phyloP scores from a whole-genome alignment of 495 filamentous ascomycete species.

The Penicillium turbatum region DNA sequence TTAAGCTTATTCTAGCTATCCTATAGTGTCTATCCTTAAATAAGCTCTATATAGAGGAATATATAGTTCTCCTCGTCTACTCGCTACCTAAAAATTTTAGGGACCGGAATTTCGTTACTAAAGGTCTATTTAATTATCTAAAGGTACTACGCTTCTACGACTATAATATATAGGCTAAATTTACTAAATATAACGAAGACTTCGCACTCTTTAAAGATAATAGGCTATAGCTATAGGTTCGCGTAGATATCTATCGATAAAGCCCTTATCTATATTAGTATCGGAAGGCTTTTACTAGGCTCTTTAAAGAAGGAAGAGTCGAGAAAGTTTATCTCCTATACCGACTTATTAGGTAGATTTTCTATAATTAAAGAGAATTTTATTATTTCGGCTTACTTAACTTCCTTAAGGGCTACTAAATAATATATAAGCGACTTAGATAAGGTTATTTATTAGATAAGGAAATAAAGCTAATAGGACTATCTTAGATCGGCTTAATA shows the following conservation, averaged over 20 bases:
- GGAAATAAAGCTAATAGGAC: too few relatives aligned
- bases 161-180: slow-evolving; percentile 35
- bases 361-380: background rate
- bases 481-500: too few relatives aligned
- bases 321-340: slow-evolving; percentile 21
- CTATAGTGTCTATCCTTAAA: slow-evolving; percentile 35
- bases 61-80: slow-evolving; percentile 33
- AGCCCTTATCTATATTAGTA: slow-evolving; percentile 21
- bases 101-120: slow-evolving; percentile 35
- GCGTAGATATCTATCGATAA: slow-evolving; percentile 14
- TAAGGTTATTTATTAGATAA: too few relatives aligned
- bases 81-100: slow-evolving; percentile 47
- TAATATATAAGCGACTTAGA: background rate
- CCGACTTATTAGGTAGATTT: slow-evolving; percentile 8
- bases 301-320: slow-evolving; percentile 27
- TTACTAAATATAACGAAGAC: slow-evolving; percentile 49
- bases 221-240: slow-evolving; percentile 18
- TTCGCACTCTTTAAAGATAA: slow-evolving; percentile 33
- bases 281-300: slow-evolving; percentile 16
- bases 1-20: slow-evolving; percentile 34
- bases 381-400: background rate
- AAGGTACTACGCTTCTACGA: slow-evolving; percentile 42
- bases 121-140: slow-evolving; percentile 37
- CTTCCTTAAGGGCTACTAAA: background rate
- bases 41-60: slow-evolving; percentile 47